Evolutionary conservation across 108 stramenopile species (phyloP), one percentile per base, ranked within the genome.

Genomic region (Nannochloropsis granulata): DNA sequence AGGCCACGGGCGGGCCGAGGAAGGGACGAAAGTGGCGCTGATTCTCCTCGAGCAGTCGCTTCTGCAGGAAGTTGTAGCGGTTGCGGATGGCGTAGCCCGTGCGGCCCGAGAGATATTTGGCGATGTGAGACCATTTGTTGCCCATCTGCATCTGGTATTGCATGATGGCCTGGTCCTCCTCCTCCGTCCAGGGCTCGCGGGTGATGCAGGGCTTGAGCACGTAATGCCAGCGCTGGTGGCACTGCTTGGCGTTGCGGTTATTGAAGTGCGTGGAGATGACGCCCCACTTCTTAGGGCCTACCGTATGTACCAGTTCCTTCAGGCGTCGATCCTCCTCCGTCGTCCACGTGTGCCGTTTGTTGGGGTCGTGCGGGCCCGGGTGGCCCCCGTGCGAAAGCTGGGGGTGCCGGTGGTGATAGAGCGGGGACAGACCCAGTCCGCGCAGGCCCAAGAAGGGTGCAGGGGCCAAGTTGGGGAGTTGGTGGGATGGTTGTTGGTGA

Each of bases 141-240:
- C 84, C 84, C 13, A 84, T 80, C 43, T 44, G 34, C 16, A 84
- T 80, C 79, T 79, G 42, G 34, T 79, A 79, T 23, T 84, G 79
- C 43, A 84, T 43, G 80, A 84, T 79, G 25, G 80, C 80, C 13
- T 84, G 26, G 43, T 84, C 84, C 80, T 84, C 84, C 78, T 86
- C 89, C 43, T 83, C 86, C 24, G 89, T 89, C 89, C 89, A 89
- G 25, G 84, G 86, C 13, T 85, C 84, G n/a, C 83, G 83, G 79
- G 84, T 87, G 25, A 89, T 89, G 23, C 13, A 23, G 23, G 89
- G 89, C 43, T 89, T 83, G 43, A 89, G 86, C 44, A 87, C 56
- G 79, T 87, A 82, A 78, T 87, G 86, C 89, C 89, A 89, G 42
- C 89, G 83, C 79, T 89, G 86, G 24, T 86, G 86, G 80, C 89